Base-by-base conservation (phyloP, 2,329 filamentous ascomycete genomes). In the Penicillium brevicompactum region DNA sequence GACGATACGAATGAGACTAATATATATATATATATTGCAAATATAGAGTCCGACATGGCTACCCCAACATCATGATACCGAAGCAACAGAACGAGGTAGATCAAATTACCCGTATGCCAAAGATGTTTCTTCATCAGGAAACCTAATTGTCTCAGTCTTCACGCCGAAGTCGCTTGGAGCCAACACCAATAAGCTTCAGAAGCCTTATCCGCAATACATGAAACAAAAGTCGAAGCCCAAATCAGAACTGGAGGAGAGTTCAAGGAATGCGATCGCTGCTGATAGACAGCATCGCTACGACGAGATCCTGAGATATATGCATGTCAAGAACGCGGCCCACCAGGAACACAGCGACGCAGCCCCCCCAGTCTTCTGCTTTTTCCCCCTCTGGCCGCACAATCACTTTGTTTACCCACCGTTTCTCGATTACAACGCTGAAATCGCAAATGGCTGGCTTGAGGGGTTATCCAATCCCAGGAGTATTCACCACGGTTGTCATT, bases 401-500 rank as follows among this genome's bases (percentile, higher is more conserved):
- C 13, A 56, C 59, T 8, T 54, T 60, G 24, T 51, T 60, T 13
- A 50, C 56, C 3, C 60, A 54, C 21, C 56, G 58, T 31, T 49
- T 59, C 13, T 57, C 60, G 0, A 50, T 60, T 8, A 55, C 58
- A 7, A 52, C 52, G 34, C 18, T 63, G n/a, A 55, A 54, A 41
- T 51, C 42, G 5, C 44, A 51, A 1, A 41, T 47, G 4, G 18
- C 41, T 6, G 38, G 43, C 11, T 50, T 57, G 13, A 34, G 56
- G 2, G 51, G 43, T 1, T 46, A 55, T 18, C 42, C 49, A 3
- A 30, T 63, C 6, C 57, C 60, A 3, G 56, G 48, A 3, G 40
- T 56, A 1, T 60, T 62, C 21, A 55, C 59, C 2, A 58, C 59
- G 0, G 58, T 65, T 4, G 58, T 61, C 21, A 38, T 64, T 27